Conservation (phyloP, 108 stramenopile species). For the Aureococcus anophagefferens region DNA sequence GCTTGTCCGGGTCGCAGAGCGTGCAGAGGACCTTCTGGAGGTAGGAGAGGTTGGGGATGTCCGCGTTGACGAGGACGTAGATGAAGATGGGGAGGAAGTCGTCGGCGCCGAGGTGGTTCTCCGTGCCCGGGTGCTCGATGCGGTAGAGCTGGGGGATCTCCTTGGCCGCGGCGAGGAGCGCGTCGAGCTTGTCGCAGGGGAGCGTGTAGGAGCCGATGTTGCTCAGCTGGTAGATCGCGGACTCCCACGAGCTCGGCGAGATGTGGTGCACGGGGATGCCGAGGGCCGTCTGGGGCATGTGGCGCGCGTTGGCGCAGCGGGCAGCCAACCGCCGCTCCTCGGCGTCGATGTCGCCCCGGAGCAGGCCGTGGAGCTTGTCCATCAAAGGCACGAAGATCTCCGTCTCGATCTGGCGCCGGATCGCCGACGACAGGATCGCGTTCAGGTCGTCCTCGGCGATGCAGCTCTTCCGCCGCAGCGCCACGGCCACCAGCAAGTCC, state of each 20-base stretch:
- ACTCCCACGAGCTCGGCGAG: slow-evolving; percentile 6
- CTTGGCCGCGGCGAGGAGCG: background rate
- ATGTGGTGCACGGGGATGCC: slow-evolving; percentile 12
- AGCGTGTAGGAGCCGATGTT: slow-evolving; percentile 1
- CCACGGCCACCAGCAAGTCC: background rate
- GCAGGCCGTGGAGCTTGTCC: background rate
- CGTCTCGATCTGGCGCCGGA: background rate
- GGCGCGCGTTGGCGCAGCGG: background rate
- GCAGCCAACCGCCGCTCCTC: background rate
- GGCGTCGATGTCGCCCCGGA: background rate
- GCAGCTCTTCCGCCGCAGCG: background rate
- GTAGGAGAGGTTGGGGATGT: slow-evolving; percentile 67
- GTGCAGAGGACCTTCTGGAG: slow-evolving; percentile 59
- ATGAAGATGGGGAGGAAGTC: slow-evolving; percentile 85
- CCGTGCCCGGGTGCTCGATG: slow-evolving; percentile 4
- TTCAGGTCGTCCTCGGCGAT: background rate
- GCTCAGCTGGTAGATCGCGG: background rate
- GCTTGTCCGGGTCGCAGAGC: slow-evolving; percentile 62
- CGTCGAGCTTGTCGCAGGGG: slow-evolving; percentile 7
- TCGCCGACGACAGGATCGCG: background rate
- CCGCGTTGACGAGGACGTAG: slow-evolving; percentile 64
- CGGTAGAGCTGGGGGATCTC: background rate
- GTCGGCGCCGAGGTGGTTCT: slow-evolving; percentile 57
- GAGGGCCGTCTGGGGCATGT: slow-evolving; percentile 2
- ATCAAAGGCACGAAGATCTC: background rate